A percentile compares a stretch with the other conserved stretches of the same genome.
Evolutionary conservation across 225 moss, liverwort and hornwort species (phyloP).

Genomic region (Sphagnum tenellum): DNA sequence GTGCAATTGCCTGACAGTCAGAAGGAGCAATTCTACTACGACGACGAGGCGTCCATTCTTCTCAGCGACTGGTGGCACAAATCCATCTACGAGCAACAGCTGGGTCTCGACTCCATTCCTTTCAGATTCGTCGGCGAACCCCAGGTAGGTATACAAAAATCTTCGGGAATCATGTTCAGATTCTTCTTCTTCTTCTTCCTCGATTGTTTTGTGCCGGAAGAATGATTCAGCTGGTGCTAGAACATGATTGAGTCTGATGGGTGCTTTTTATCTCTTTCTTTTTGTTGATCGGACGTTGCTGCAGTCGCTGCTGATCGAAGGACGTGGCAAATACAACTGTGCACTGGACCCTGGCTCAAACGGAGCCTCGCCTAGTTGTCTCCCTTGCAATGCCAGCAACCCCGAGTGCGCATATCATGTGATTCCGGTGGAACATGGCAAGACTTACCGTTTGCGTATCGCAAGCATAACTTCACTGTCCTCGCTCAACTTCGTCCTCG

Average conservation of each 20-base stretch:
- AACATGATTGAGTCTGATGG: not conserved
- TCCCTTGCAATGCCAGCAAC: slow-evolving; percentile 31
- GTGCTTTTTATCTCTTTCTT: not conserved
- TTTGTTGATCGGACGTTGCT: not conserved
- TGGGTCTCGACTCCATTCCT: slow-evolving; percentile 29
- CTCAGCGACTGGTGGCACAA: slow-evolving; percentile 61
- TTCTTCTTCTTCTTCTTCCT: not conserved
- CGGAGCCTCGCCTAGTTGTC: slow-evolving; percentile 11
- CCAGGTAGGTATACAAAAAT: slow-evolving; percentile 13
- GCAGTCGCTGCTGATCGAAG: slow-evolving; percentile 41
- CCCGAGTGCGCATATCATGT: slow-evolving; percentile 26
- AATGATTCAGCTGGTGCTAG: not conserved
- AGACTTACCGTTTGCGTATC: slow-evolving; percentile 33
- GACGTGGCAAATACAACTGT: slow-evolving; percentile 39
- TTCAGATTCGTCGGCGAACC: slow-evolving; percentile 53
- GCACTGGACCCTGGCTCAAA: slow-evolving; percentile 12
- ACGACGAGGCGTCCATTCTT: slow-evolving; percentile 35
- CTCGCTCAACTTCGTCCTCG: slow-evolving; percentile 35
- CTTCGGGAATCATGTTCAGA: not conserved
- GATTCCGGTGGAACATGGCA: slow-evolving; percentile 19
- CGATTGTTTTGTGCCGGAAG: not conserved
- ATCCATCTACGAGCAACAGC: slow-evolving; percentile 47
- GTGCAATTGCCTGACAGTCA: slow-evolving; percentile 18
- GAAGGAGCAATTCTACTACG: slow-evolving; percentile 33
- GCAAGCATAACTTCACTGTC: slow-evolving; percentile 32